Evolutionary conservation across 1,284 basidiomycete species (phyloP).

Genomic region (Coniferiporia sulphurascens): DNA sequence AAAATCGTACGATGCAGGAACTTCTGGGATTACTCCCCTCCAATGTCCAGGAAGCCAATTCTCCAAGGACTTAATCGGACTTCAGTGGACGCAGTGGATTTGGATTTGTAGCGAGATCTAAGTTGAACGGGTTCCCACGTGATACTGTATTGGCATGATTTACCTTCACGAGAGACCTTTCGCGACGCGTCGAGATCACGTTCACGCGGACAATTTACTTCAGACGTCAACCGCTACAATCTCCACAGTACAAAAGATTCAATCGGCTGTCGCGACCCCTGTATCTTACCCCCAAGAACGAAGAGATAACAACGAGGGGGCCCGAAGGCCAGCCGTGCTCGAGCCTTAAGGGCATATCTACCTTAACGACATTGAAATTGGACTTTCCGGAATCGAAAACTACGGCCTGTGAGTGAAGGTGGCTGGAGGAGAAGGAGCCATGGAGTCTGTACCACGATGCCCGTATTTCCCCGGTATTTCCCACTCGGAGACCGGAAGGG

Average conservation of each 20-base stretch:
- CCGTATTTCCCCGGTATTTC: neutral
- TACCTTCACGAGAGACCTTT: neutral
- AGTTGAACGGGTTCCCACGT: too few relatives aligned
- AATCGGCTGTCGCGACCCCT: neutral
- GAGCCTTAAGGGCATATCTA: neutral
- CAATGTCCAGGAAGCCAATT: too few relatives aligned
- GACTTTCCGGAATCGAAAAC: neutral
- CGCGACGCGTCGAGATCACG: neutral
- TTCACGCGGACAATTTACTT: neutral
- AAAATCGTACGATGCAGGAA: too few relatives aligned
- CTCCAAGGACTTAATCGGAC: too few relatives aligned
- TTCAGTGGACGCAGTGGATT: too few relatives aligned
- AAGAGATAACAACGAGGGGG: neutral
- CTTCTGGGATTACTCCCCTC: too few relatives aligned
- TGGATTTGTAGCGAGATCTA: too few relatives aligned
- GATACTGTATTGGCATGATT: neutral
- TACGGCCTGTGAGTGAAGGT: neutral
- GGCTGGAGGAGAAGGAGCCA: neutral
- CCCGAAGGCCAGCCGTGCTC: neutral
- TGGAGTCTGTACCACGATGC: neutral
- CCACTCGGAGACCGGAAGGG: constrained; percentile 9
- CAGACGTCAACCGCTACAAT: neutral
- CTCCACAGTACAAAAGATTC: neutral
- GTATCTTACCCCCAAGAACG: neutral
- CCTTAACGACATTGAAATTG: neutral